These are phyloP conservation scores for Cystofilobasidium bisporidii DNA, from an alignment of 768 basidiomycete genomes.

Conservation along the genomic window DNA sequence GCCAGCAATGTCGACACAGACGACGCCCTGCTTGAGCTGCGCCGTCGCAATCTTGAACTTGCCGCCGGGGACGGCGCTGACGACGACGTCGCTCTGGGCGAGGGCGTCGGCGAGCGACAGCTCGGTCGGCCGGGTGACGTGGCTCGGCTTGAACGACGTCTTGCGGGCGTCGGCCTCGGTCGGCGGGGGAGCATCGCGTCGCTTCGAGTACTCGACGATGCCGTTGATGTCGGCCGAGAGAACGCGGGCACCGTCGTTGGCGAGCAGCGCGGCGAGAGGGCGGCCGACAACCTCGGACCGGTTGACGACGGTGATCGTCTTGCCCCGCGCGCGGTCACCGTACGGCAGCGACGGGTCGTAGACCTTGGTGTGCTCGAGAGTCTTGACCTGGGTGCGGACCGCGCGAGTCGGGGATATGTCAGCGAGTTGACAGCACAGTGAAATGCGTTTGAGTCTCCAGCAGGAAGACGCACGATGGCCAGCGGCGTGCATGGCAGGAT, in stretches of 20 bases:
- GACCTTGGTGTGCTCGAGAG: conserved; percentile 77
- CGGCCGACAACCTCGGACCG: conserved; percentile 94
- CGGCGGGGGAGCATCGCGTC: conserved; percentile 45
- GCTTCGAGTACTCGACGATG: conserved; percentile 94
- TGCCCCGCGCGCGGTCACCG: conserved; percentile 75
- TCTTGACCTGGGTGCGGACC: conserved; percentile 72
- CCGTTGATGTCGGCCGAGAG: conserved; percentile 93
- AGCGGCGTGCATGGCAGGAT: conserved; percentile 96
- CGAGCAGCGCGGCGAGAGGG: conserved; percentile 85
- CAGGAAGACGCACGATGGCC: conserved; percentile 53
- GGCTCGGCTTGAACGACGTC: conserved; percentile 66
- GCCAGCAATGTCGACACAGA: conserved; percentile 83
- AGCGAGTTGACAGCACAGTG: too few species aligned
- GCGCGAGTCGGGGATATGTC: too few species aligned
- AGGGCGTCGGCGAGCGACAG: conserved; percentile 70
- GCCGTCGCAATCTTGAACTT: conserved; percentile 81
- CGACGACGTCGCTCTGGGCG: conserved; percentile 77
- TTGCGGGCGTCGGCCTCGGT: not conserved
- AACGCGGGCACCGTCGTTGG: conserved; percentile 93
- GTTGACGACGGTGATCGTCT: conserved; percentile 88
- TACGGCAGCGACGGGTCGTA: conserved; percentile 88
- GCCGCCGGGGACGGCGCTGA: conserved; percentile 80
- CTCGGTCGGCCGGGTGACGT: conserved; percentile 62
- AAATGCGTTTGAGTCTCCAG: too few species aligned
- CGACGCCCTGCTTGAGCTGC: conserved; percentile 83